Evolutionary conservation across 2,329 filamentous ascomycete species (phyloP).

Genomic region (Fusarium guadeloupense): DNA sequence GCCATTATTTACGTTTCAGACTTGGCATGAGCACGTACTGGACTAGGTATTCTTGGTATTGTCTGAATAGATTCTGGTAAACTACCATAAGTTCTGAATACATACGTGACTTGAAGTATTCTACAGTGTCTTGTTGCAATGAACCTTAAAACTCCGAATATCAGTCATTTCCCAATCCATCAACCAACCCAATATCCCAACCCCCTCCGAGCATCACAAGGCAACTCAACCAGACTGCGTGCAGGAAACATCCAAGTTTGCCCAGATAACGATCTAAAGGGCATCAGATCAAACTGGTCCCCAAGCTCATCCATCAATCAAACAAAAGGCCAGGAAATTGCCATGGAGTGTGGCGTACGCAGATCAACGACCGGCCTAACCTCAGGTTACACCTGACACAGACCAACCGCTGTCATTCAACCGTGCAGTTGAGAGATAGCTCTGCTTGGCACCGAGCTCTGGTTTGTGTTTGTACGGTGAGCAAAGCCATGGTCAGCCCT

Average conservation of each 20-base stretch:
- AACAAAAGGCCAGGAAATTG: conserved; percentile 1
- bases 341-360: conserved; percentile 10
- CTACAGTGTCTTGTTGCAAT: not conserved
- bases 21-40: conserved; percentile 4
- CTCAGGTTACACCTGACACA: conserved; percentile 7
- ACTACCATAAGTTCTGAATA: too few species aligned
- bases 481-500: not conserved
- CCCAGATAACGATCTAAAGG: not conserved
- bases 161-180: not conserved
- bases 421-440: not conserved
- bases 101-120: too few species aligned
- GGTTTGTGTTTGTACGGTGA: not conserved
- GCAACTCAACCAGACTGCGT: conserved; percentile 3
- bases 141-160: not conserved
- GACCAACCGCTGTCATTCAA: conserved; percentile 1
- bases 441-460: too few species aligned
- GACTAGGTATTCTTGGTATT: too few species aligned
- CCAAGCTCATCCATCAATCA: conserved; percentile 2
- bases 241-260: conserved; percentile 1
- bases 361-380: conserved; percentile 12
- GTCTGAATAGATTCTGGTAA: not conserved
- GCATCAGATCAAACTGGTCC: not conserved
- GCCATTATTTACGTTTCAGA: conserved; percentile 33
- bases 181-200: not conserved
- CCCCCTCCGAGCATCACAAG: not conserved